Conservation (phyloP, 2,329 filamentous ascomycete genomes). For the Neoscytalidium dimidiatum region DNA sequence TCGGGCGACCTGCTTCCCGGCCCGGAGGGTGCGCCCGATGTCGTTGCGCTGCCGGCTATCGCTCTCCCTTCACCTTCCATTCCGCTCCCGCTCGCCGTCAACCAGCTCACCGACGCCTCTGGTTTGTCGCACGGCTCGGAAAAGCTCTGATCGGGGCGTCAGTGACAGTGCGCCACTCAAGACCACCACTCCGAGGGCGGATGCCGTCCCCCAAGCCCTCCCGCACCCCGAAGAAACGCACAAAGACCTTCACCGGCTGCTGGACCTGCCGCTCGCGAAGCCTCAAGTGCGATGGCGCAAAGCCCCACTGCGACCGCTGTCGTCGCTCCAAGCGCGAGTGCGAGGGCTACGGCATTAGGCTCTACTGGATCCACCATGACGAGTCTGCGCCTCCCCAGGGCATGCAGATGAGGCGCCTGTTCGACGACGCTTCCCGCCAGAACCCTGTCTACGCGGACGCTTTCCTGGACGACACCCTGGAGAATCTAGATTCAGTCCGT, state of each 20-base stretch:
- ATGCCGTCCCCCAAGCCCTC: background rate
- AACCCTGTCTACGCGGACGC: background rate
- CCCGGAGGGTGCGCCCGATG: background rate
- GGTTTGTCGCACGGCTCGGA: background rate
- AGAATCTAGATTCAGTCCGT: background rate
- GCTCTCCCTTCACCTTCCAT: too few species aligned
- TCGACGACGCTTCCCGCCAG: conserved; percentile 12
- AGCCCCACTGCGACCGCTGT: conserved; percentile 41
- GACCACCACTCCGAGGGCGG: background rate
- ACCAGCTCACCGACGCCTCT: background rate
- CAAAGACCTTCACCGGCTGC: conserved; percentile 43
- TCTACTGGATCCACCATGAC: conserved; percentile 8
- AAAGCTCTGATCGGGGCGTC: background rate
- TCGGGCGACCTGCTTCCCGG: background rate
- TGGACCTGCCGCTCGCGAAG: conserved; percentile 43
- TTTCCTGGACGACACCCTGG: background rate
- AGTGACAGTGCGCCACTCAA: background rate
- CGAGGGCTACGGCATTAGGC: conserved; percentile 15
- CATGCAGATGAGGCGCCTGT: conserved; percentile 14
- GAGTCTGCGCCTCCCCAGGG: background rate
- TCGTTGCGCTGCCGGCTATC: background rate
- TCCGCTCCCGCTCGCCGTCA: background rate
- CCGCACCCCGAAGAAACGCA: conserved; percentile 17
- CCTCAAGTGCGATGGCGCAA: conserved; percentile 43
- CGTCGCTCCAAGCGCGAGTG: conserved; percentile 2